Evolutionary conservation across 2,329 filamentous ascomycete species (phyloP), one percentile per base, ranked within the genome.

Genomic region (Phialemoniopsis sp.): DNA sequence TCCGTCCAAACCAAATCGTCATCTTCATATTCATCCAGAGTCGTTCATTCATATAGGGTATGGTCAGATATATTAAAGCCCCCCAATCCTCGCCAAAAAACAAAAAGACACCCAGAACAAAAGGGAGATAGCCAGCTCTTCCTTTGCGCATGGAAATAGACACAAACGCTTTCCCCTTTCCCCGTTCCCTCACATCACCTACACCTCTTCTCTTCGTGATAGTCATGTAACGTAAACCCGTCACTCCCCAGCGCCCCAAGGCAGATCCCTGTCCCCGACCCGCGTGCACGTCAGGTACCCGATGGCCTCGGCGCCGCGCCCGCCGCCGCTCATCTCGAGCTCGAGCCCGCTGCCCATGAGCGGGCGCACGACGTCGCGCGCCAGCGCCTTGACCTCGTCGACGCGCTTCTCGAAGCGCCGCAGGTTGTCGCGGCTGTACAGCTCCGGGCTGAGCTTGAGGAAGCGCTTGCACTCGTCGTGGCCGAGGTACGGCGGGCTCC

Each of bases 401-500:
- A 96, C 76, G 40, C 89, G 77, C 54, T 86, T 81, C 67, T 96
- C 91, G 50, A 96, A 95, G 4, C 86, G 74, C 44, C 84, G 79
- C 36, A 96, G 63, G 46, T 88, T 91, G n/a, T 96, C 90, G 14
- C 90, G 76, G 33, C 78, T 88, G 64, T 96, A 95, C 8, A 91
- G 63, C 15, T 93, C 85, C 0, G 88, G 85, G 10, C 80, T 83
- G 16, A 91, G 68, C 59, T 95, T 94, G 38, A 96, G 73, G 53
- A 96, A 96, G 16, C 80, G 80, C 62, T 95, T 96, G 57, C 91
- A 85, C 48, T 95, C 90, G 48, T 95, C 89, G 58, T 91, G 89
- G 2, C 70, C 63, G 5, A 97, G 77, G 56, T 93, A 96, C 1
- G 74, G 70, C 21, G 21, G 21, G 9, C 73, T 61, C 0, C 78